phyloP scores from a whole-genome alignment of 495 filamentous ascomycete species.

The Lindgomyces ingoldianus region DNA sequence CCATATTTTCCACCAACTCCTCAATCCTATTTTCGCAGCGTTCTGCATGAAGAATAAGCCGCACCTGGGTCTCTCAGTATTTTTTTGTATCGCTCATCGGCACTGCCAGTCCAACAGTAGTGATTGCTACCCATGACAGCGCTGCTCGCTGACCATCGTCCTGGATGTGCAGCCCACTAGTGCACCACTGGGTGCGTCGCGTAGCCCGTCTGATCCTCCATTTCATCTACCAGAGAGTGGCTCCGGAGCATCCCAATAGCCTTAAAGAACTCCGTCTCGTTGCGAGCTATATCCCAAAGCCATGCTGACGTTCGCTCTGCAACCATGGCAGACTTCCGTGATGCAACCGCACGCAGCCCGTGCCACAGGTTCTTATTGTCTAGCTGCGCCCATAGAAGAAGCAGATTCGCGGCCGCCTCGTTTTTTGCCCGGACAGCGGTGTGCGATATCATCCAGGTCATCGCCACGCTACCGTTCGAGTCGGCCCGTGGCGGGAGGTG shows the following conservation, averaged over 20 bases:
- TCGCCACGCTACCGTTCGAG: constrained; percentile 24
- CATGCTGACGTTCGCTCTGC: background rate
- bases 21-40: constrained; percentile 6
- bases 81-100: constrained; percentile 4
- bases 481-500: constrained; percentile 20
- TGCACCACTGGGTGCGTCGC: constrained; percentile 23
- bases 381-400: constrained; percentile 31
- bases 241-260: constrained; percentile 17
- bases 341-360: constrained; percentile 14
- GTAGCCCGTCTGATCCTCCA: constrained; percentile 17
- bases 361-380: constrained; percentile 34
- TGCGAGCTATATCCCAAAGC: constrained; percentile 4
- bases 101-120: constrained; percentile 13
- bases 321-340: background rate
- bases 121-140: constrained; percentile 8
- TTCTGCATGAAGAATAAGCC: constrained; percentile 22
- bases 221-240: constrained; percentile 23
- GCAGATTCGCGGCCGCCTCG: constrained; percentile 24
- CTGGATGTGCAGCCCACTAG: constrained; percentile 8
- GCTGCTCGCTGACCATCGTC: background rate
- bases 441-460: constrained; percentile 34
- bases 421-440: constrained; percentile 1
- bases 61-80: constrained; percentile 9
- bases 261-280: constrained; percentile 11
- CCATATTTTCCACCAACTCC: background rate